A percentile compares a stretch with the other conserved stretches of the same genome.
phyloP scores from a whole-genome alignment of 164 flowering plant genomes.

The Saururus chinensis region DNA sequence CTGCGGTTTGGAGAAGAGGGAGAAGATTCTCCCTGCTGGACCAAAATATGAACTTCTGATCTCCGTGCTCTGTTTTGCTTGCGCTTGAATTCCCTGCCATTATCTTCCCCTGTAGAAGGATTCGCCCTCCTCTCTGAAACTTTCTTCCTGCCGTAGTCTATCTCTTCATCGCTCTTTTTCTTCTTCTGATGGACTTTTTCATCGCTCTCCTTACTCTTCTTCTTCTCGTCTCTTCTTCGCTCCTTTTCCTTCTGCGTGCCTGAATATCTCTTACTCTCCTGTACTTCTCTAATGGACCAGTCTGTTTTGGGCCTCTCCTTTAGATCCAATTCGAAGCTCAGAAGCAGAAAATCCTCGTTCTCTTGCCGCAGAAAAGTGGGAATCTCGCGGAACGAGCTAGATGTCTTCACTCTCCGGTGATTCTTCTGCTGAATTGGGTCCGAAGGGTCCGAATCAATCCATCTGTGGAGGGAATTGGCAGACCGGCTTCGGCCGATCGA shows the following conservation, averaged over 20 bases:
- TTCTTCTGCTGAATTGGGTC: constrained; percentile 6
- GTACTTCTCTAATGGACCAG: not conserved
- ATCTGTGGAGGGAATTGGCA: constrained; percentile 37
- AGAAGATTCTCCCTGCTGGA: not conserved
- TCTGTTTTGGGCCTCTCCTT: constrained; percentile 6
- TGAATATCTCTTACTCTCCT: not conserved
- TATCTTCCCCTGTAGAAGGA: not conserved
- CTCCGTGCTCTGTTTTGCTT: not conserved
- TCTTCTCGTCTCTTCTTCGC: not conserved
- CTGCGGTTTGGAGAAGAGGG: not conserved
- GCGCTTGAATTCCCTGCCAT: not conserved
- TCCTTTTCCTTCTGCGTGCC: not conserved
- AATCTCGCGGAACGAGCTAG: constrained; percentile 54
- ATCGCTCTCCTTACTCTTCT: not conserved
- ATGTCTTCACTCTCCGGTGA: constrained; percentile 41
- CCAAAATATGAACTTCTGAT: not conserved
- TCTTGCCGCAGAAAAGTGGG: constrained; percentile 17
- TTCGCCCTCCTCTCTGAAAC: not conserved
- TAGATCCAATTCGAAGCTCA: constrained; percentile 40
- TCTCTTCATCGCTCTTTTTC: not conserved
- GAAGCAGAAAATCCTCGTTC: constrained; percentile 24
- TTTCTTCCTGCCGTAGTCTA: not conserved
- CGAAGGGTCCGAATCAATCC: constrained; percentile 23
- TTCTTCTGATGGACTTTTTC: not conserved
- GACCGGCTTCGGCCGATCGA: constrained; percentile 49